phyloP scores from a whole-genome alignment of 331 rosid species.

The Cydonia oblonga region DNA sequence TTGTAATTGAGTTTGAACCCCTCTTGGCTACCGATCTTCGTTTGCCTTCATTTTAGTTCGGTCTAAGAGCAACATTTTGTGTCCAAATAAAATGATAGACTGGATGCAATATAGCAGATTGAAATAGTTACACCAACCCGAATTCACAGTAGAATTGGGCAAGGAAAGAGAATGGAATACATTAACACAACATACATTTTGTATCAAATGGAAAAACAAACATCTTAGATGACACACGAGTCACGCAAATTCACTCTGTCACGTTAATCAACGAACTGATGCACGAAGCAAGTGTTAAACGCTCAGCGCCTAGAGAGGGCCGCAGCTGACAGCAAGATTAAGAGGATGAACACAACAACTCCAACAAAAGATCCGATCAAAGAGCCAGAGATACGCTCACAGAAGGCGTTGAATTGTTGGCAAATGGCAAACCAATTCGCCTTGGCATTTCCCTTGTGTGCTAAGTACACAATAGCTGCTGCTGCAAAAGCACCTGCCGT shows the following conservation, averaged over 20 bases:
- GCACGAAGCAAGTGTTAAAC: not conserved
- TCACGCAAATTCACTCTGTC: not conserved
- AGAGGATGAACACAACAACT: constrained; percentile 22
- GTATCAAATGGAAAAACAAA: not conserved
- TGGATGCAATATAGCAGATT: not conserved
- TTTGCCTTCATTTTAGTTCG: not conserved
- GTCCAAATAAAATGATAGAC: not conserved
- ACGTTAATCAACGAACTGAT: not conserved
- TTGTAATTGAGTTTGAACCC: not conserved
- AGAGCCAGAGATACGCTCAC: constrained; percentile 50
- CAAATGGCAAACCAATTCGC: constrained; percentile 53
- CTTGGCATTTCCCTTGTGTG: constrained; percentile 48
- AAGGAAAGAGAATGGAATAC: not conserved
- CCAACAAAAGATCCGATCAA: constrained; percentile 54
- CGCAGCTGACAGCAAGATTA: constrained; percentile 34
- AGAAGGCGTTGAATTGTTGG: constrained; percentile 55
- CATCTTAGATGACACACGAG: not conserved
- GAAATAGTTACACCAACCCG: not conserved
- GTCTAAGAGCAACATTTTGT: not conserved
- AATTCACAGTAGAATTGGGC: not conserved
- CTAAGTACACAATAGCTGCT: constrained; percentile 46
- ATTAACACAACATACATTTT: not conserved
- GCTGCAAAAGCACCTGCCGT: constrained; percentile 52
- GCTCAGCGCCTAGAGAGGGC: constrained; percentile 33
- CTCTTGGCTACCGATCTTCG: not conserved